Base-by-base conservation (phyloP, 2,329 filamentous ascomycete genomes). In the Ophiostoma perfectum region DNA sequence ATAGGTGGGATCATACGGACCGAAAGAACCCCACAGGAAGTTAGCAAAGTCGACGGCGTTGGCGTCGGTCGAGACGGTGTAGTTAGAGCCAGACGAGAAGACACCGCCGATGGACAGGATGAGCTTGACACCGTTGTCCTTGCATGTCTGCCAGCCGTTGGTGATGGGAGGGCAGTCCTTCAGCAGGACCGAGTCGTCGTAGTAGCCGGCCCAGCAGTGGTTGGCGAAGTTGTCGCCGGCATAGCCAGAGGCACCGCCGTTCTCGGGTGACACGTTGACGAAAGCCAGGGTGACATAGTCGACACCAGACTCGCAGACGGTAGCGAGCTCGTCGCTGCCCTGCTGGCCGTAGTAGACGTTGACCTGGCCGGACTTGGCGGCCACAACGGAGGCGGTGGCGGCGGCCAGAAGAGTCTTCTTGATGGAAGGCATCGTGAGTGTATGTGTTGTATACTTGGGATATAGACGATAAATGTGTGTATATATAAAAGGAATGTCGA, bases 21-120 rank as follows among this genome's bases (percentile, higher is more conserved):
- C 78, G 65, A 79, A 80, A 2, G 78, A 74, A 12, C 73, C 69
- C 74, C 77, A 80, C 67, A 80, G 67, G 71, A 79, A 79, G 47
- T 78, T 70, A 65, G 76, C 79, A 73, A 80, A 80, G 14, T 75
- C 71, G 18, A 70, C 64, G 45, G 77, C 78, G 5, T 75, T 73
- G 18, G 71, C 67, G 8, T 70, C 67, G 55, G 68, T 73, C 1
- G 76, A 76, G 55, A 80, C 66, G 14, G 74, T 74, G 71, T 80
- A 80, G 75, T 79, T 74, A 69, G 73, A 74, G 11, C 12, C 38
- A 7, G 66, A 38, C 6, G 69, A 69, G 64, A 72, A 77, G 11
- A 71, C 83, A 55, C 88, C 87, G 62, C 88, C 88, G 64, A 90
- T 81, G 12, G 87, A 89, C 39, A 90, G 80, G 58, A 89, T 76